Conservation (phyloP, 2,329 filamentous ascomycete species). For the Onygenales sp. region DNA sequence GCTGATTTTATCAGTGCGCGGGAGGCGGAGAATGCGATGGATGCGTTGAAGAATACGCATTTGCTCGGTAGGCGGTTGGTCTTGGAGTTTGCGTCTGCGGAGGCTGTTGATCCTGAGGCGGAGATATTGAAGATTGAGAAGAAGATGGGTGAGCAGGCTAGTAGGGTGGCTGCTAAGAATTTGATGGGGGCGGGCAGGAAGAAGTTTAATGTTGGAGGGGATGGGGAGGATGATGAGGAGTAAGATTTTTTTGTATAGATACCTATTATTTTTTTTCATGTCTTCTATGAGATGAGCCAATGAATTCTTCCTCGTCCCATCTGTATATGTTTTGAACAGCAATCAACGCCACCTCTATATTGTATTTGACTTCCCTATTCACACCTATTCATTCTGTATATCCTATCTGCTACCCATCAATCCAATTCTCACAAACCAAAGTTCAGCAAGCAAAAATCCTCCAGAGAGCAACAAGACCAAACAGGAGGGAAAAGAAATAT, state of each 20-base stretch:
- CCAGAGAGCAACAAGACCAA: too few species aligned
- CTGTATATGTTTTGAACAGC: too few species aligned
- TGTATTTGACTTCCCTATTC: too few species aligned
- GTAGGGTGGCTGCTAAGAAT: slow-evolving; percentile 83
- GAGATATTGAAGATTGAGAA: slow-evolving; percentile 95
- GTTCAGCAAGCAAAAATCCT: too few species aligned
- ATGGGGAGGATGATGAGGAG: slow-evolving; percentile 50
- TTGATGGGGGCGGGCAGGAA: slow-evolving; percentile 72
- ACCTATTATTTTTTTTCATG: background rate
- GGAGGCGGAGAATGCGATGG: slow-evolving; percentile 85
- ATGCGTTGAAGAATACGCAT: slow-evolving; percentile 85
- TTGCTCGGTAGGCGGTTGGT: slow-evolving; percentile 81
- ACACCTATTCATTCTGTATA: too few species aligned
- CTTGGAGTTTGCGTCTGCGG: slow-evolving; percentile 81
- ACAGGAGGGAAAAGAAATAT: background rate
- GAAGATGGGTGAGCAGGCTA: slow-evolving; percentile 83
- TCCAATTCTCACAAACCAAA: too few species aligned
- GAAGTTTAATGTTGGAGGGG: slow-evolving; percentile 74
- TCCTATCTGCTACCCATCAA: too few species aligned
- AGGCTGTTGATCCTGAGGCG: slow-evolving; percentile 83
- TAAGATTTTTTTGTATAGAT: background rate
- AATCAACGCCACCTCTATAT: too few species aligned
- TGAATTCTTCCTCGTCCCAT: too few species aligned
- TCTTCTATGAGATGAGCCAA: too few species aligned
- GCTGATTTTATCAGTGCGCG: slow-evolving; percentile 87